Evolutionary conservation across 805 yeast genomes (phyloP), one percentile per base, ranked within the genome.

Genomic region (Komagataella kurtzmanii): DNA sequence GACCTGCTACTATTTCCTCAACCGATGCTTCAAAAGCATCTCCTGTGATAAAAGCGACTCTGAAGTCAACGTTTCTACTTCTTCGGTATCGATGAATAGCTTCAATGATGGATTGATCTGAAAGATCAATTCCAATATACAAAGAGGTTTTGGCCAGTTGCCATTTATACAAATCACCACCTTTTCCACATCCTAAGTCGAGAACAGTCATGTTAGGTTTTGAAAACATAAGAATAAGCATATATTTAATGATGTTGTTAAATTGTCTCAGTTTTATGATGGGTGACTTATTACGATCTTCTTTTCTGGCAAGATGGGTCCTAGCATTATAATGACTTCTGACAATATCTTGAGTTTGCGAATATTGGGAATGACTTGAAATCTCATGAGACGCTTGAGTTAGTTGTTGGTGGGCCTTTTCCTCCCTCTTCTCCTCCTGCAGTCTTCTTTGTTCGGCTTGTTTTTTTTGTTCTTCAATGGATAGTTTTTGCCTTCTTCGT

Each of bases 121-220:
- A 89, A 47, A 93, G 83, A 66, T 93, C 99, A 24, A 93, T 75
- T 1, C 99, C 99, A 51, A 90, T 80, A 57, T 85, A 87, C 49
- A 89, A 90, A 19, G 79, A 75, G 2, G 88, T 77, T 18, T 77
- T 71, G 1, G 88, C 84, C 58, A 79, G 79, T 50, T 83, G 85
- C 81, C 96, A 91, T 64, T 93, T 93, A 58, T 85, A 80, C 60
- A 93, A 69, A 68, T 93, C 99, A 24, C 99, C 99, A 50, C 99
- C 99, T 65, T 93, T 95, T 12, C 99, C 99, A 67, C 98, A 90
- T 14, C 97, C 97, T 52, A 91, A 66, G 61, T 93, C 99, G 17
- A 93, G 69, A 1, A 85, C 88, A 18, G 76, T 73, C 45, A 76
- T 75, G 54, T 78, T 69, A 48, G 71, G 70, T 43, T 69, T 70